Conservation (phyloP, 1,139 yeast genomes). For the Petasospora rhodanensis region DNA sequence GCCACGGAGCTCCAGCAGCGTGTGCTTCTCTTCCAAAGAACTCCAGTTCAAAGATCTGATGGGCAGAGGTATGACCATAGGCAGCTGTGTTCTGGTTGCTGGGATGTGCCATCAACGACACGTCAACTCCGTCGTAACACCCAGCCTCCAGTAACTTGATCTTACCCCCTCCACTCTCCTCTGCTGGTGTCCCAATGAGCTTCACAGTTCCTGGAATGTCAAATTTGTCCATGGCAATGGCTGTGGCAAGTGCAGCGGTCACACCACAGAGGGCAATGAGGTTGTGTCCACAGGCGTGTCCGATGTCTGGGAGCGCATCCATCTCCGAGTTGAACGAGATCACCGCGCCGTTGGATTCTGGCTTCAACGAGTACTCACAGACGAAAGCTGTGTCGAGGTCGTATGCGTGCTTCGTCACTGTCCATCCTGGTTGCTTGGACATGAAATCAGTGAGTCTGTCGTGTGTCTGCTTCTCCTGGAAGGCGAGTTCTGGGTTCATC, state of each 20-base stretch:
- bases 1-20: slow-evolving; percentile 10
- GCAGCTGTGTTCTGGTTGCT: background rate
- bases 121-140: slow-evolving; percentile 8
- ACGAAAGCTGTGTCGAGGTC: slow-evolving; percentile 9
- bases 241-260: slow-evolving; percentile 5
- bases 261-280: slow-evolving; percentile 7
- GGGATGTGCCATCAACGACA: slow-evolving; percentile 7
- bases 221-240: slow-evolving; percentile 7
- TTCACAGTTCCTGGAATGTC: slow-evolving; percentile 8
- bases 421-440: slow-evolving; percentile 9
- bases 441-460: slow-evolving; percentile 4
- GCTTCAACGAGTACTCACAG: slow-evolving; percentile 3
- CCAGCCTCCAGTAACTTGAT: slow-evolving; percentile 5
- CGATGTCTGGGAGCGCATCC: slow-evolving; percentile 11
- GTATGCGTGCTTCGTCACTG: slow-evolving; percentile 4
- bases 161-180: slow-evolving; percentile 11
- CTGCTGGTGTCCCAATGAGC: slow-evolving; percentile 10
- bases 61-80: slow-evolving; percentile 3
- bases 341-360: slow-evolving; percentile 1
- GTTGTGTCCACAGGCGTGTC: slow-evolving; percentile 13
- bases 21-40: slow-evolving; percentile 8
- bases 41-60: slow-evolving; percentile 5
- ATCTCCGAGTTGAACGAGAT: slow-evolving; percentile 10
- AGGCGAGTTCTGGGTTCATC: slow-evolving; percentile 5
- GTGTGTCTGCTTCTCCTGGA: slow-evolving; percentile 8